These are phyloP conservation scores for Fusarium sp. DNA, from an alignment of 2,329 filamentous ascomycete genomes.

Conservation along the genomic window DNA sequence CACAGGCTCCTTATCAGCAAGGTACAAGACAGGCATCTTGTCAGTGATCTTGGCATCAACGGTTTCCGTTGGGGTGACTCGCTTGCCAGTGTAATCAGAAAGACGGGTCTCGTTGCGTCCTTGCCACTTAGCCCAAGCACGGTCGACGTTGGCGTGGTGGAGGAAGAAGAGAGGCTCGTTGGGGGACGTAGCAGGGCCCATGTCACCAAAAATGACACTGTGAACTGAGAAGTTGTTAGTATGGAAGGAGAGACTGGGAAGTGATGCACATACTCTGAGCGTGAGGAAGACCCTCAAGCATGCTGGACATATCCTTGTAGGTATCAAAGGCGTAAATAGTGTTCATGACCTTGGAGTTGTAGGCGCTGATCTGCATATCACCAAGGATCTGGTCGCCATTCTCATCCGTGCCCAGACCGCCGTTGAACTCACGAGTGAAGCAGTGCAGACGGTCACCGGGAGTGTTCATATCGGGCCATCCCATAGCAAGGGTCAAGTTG, in stretches of 20 bases:
- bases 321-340: slow-evolving; percentile 23
- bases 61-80: neutral
- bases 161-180: slow-evolving; percentile 48
- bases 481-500: slow-evolving; percentile 18
- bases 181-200: slow-evolving; percentile 45
- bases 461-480: slow-evolving; percentile 19
- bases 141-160: slow-evolving; percentile 47
- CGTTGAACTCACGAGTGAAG: slow-evolving; percentile 22
- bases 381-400: slow-evolving; percentile 2
- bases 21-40: neutral
- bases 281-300: slow-evolving; percentile 24
- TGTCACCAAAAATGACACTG: slow-evolving; percentile 41
- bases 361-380: slow-evolving; percentile 14
- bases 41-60: neutral
- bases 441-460: neutral
- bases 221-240: slow-evolving; percentile 5
- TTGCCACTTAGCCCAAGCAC: slow-evolving; percentile 34
- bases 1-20: neutral
- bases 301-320: neutral
- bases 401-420: neutral
- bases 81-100: slow-evolving; percentile 7
- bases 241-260: fast-evolving
- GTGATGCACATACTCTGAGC: slow-evolving; percentile 6
- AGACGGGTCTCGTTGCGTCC: slow-evolving; percentile 17
- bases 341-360: slow-evolving; percentile 17